Conservation (phyloP, 139 green algal species). For the Diplosphaera chodatii region DNA sequence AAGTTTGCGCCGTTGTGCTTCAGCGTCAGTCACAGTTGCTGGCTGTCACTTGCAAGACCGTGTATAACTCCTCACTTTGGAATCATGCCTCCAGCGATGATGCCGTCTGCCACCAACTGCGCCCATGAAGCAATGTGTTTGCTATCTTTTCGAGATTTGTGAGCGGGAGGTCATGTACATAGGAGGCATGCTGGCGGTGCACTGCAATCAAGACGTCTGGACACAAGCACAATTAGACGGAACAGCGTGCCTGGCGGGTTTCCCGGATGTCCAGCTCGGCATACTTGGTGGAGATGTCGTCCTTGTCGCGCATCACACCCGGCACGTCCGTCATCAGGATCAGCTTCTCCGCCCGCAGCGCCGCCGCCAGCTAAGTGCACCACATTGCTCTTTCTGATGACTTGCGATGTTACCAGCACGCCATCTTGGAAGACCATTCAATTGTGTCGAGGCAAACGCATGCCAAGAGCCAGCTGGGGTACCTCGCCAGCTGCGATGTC, state of each 20-base stretch:
- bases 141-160: too few species aligned
- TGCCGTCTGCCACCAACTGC: conserved; percentile 78
- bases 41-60: too few species aligned
- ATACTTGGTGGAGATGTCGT: conserved; percentile 78
- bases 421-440: too few species aligned
- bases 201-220: neutral
- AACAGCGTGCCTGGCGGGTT: conserved; percentile 16
- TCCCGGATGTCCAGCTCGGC: conserved; percentile 63
- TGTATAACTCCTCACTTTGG: too few species aligned
- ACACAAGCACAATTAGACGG: too few species aligned
- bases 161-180: too few species aligned
- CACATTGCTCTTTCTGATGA: too few species aligned
- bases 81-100: conserved; percentile 97
- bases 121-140: neutral
- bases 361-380: conserved; percentile 70
- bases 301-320: conserved; percentile 84
- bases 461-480: too few species aligned
- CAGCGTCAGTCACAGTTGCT: too few species aligned
- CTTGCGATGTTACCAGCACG: conserved; percentile 13
- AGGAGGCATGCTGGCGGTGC: too few species aligned
- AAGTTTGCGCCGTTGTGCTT: too few species aligned
- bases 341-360: conserved; percentile 94
- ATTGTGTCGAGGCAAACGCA: too few species aligned
- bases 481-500: conserved; percentile 97
- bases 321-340: conserved; percentile 98